A percentile compares a stretch with the other conserved stretches of the same genome.
These are phyloP conservation scores for Apiotrichum gracile DNA, from an alignment of 1,284 basidiomycete species.

Conservation along the genomic window DNA sequence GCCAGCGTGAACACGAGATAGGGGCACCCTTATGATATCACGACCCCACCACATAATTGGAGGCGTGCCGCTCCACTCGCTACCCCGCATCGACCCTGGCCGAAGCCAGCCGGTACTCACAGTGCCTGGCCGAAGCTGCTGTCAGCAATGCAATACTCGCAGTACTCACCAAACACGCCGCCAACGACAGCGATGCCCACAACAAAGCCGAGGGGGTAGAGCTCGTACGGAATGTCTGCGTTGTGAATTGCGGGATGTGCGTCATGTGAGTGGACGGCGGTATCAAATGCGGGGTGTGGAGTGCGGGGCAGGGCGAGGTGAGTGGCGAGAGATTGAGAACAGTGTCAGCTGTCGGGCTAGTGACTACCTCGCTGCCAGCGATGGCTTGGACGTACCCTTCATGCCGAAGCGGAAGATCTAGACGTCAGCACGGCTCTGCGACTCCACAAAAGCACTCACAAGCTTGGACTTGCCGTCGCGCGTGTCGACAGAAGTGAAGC, in stretches of 20 bases:
- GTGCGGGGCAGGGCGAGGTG: background rate
- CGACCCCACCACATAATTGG: background rate
- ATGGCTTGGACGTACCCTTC: constrained; percentile 15
- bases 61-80: no score
- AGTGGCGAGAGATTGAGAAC: background rate
- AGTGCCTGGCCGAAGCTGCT: constrained; percentile 6
- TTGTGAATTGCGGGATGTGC: background rate
- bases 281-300: background rate
- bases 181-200: constrained; percentile 40
- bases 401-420: constrained; percentile 46
- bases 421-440: background rate
- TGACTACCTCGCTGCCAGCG: background rate
- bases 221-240: constrained; percentile 46
- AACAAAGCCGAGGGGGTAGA: constrained; percentile 46
- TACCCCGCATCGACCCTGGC: background rate
- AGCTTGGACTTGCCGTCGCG: constrained; percentile 41
- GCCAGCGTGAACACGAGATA: no score
- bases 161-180: constrained; percentile 33
- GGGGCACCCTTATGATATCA: no score
- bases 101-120: constrained; percentile 10
- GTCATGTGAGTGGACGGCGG: background rate
- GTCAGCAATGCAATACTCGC: constrained; percentile 3
- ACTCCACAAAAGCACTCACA: constrained; percentile 26
- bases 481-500: constrained; percentile 27
- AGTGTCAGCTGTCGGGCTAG: background rate